A percentile compares a stretch with the other conserved stretches of the same genome.
phyloP scores from a whole-genome alignment of 1,284 basidiomycete genomes.

The Puccinia hordei region DNA sequence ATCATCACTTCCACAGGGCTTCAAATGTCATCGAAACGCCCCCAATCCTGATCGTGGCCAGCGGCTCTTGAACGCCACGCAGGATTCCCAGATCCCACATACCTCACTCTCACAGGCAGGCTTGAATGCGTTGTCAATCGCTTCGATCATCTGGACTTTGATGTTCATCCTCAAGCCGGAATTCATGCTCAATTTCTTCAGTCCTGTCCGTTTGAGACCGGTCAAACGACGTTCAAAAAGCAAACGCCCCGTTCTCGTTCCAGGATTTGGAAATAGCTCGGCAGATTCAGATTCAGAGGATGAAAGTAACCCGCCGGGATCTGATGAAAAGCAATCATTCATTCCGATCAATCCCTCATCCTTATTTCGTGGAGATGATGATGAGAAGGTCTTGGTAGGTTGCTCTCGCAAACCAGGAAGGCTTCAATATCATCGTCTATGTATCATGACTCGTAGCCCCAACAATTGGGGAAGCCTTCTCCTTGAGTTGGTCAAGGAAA shows the following conservation, averaged over 20 bases:
- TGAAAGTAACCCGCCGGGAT: not conserved
- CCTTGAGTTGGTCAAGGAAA: not conserved
- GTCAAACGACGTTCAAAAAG: not conserved
- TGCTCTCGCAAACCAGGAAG: conserved; percentile 27
- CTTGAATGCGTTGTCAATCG: conserved; percentile 39
- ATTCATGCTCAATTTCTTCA: conserved; percentile 29
- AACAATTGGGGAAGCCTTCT: conserved; percentile 10
- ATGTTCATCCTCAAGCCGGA: conserved; percentile 39
- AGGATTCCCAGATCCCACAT: not conserved
- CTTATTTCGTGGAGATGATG: conserved; percentile 17
- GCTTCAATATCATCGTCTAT: conserved; percentile 26
- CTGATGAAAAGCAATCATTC: not conserved
- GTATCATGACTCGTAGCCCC: not conserved
- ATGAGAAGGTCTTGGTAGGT: conserved; percentile 22
- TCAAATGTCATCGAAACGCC: not conserved
- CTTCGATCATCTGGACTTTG: conserved; percentile 39
- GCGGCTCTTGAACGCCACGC: conserved; percentile 1
- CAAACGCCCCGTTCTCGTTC: not conserved
- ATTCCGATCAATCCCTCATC: not conserved
- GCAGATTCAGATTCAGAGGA: conserved; percentile 1
- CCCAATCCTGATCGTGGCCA: not conserved
- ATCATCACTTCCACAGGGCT: conserved; percentile 2
- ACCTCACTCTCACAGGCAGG: conserved; percentile 28
- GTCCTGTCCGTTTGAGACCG: not conserved
- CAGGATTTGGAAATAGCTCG: not conserved